A percentile compares a stretch with the other conserved stretches of the same genome.
phyloP scores from a whole-genome alignment of 2,329 filamentous ascomycete genomes.

The Xylariales sp. region DNA sequence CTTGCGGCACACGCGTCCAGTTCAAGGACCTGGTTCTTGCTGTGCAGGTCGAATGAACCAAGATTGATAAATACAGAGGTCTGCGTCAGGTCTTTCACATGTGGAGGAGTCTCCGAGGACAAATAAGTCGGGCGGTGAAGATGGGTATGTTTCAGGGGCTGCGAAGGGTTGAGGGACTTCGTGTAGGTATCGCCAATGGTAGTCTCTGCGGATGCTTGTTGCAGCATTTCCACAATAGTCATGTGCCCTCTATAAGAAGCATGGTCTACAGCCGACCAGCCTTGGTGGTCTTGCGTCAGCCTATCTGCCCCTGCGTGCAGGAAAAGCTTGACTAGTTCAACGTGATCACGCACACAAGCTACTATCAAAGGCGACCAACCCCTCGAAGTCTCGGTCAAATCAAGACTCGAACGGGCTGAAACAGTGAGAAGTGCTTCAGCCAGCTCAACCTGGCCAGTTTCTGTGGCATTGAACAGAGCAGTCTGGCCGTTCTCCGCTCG shows the following conservation, averaged over 20 bases:
- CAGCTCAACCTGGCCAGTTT: neutral
- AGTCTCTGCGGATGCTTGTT: too few species aligned
- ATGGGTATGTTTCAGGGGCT: neutral
- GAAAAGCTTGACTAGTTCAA: conserved; percentile 7
- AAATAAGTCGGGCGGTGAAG: neutral
- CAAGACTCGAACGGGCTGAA: neutral
- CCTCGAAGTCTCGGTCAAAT: neutral
- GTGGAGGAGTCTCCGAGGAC: neutral
- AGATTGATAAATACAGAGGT: conserved; percentile 9
- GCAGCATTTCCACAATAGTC: conserved; percentile 5
- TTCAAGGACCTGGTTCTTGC: neutral
- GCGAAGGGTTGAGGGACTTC: neutral
- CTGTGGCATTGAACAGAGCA: conserved; percentile 7
- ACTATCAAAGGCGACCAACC: conserved; percentile 10
- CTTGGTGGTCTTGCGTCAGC: conserved; percentile 3
- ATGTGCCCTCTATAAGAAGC: conserved; percentile 11
- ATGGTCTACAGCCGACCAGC: conserved; percentile 12
- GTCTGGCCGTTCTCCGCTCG: conserved; percentile 1
- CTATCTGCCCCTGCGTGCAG: conserved; percentile 6
- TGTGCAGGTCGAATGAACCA: conserved; percentile 8
- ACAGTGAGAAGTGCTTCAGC: conserved; percentile 1
- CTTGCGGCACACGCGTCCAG: neutral
- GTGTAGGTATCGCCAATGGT: neutral
- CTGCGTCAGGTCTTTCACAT: neutral
- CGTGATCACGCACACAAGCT: conserved; percentile 8